A percentile compares a stretch with the other conserved stretches of the same genome.
Evolutionary conservation across 2,329 filamentous ascomycete species (phyloP).

Genomic region (Verticillium klebahnii): DNA sequence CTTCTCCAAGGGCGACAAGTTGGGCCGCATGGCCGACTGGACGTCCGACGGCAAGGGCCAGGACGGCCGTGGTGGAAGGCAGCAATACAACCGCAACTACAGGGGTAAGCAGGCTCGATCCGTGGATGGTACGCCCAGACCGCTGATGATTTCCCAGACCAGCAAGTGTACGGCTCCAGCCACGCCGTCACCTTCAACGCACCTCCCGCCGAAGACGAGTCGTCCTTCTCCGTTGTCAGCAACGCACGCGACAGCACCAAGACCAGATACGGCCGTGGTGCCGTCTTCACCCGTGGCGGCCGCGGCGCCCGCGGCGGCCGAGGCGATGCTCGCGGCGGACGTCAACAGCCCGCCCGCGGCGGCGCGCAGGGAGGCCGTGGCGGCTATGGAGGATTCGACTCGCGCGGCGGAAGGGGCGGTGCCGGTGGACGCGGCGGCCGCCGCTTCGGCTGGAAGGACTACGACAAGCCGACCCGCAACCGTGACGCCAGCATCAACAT

Average conservation of each 20-base stretch:
- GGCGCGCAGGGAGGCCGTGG: constrained; percentile 51
- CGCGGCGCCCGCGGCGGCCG: constrained; percentile 75
- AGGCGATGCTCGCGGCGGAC: constrained; percentile 54
- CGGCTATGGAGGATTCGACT: constrained; percentile 66
- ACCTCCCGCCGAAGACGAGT: constrained; percentile 90
- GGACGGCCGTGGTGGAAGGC: constrained; percentile 67
- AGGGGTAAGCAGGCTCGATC: constrained; percentile 57
- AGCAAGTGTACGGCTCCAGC: constrained; percentile 94
- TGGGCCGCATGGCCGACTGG: constrained; percentile 99
- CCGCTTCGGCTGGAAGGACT: constrained; percentile 97
- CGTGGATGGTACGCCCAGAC: not conserved
- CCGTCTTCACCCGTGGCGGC: constrained; percentile 75
- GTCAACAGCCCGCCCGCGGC: constrained; percentile 59
- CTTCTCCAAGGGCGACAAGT: constrained; percentile 97
- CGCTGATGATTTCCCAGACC: constrained; percentile 52
- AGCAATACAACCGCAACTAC: constrained; percentile 89
- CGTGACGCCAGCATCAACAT: constrained; percentile 95
- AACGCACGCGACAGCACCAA: constrained; percentile 85
- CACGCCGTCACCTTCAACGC: constrained; percentile 84
- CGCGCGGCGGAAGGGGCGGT: constrained; percentile 66
- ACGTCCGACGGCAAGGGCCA: constrained; percentile 85
- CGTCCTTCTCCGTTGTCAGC: constrained; percentile 96
- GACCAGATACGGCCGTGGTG: constrained; percentile 82
- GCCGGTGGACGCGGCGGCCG: constrained; percentile 71
- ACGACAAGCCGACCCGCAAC: constrained; percentile 95